Evolutionary conservation across 306 rosid genomes (phyloP), one percentile per base, ranked within the genome.

Genomic region (Quercus cerris): DNA sequence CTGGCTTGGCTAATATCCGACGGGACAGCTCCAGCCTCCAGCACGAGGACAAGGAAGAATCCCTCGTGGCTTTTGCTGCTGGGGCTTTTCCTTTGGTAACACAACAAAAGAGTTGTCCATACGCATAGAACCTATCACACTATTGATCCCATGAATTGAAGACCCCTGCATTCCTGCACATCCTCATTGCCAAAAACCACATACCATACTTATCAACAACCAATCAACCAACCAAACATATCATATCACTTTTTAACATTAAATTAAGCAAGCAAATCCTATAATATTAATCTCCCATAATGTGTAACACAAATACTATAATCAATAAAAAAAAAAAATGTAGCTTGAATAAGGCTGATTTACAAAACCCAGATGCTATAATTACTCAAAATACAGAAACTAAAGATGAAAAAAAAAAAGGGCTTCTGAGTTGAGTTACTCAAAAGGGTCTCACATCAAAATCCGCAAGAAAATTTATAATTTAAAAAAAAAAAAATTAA

Each of bases 51-150:
- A 89, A 27, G 96, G 92, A 83, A 90, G 91, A 62, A 71, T 77
- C 52, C 90, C 97, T 75, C 81, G 97, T 28, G 85, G 70, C 70
- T 38, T 23, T 23, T 23, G 44, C 44, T 38, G 10, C 10, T 28
- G 90, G 64, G 92, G 89, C 52, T 75, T 87, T 71, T 90, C 96
- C 85, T 91, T 85, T 66, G 94, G 89, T 82, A 93, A 81, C 49
- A 93, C 87, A 69, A 95, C 98, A 93, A 87, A 95, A 28, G 97
- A 95, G 79, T 93, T 89, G 86, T 95, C 99, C 99, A 95, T 91
- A 72, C 82, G 85, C 14, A 92, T 91, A 0, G 94, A 83, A 49
- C 91, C 86, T 76, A 90, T 70, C 78, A 93, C 93, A 75, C 94
- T 91, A 82, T 54, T 95, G 33, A 93, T 91, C 78, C 94, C 98